These are phyloP conservation scores for Arachis monticola DNA, from an alignment of 331 rosid species.

Conservation along the genomic window DNA sequence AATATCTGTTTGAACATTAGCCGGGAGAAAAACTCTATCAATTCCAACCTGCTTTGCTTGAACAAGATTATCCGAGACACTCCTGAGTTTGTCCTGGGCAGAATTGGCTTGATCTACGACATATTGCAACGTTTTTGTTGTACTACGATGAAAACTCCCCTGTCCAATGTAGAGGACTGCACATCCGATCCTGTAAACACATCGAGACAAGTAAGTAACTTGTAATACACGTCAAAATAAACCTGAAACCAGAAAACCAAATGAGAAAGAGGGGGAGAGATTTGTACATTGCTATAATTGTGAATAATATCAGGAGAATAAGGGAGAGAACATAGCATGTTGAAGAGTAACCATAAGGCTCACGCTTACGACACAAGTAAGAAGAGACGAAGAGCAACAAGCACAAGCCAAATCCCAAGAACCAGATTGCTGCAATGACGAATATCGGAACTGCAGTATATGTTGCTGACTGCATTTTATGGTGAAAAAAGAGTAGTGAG, in stretches of 20 bases:
- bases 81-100: constrained; percentile 65
- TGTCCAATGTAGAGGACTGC: constrained; percentile 85
- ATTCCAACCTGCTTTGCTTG: constrained; percentile 89
- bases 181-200: constrained; percentile 76
- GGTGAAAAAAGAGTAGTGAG: constrained; percentile 33
- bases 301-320: constrained; percentile 68
- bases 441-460: constrained; percentile 83
- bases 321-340: constrained; percentile 74
- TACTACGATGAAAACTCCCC: constrained; percentile 72
- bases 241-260: constrained; percentile 26
- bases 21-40: constrained; percentile 84
- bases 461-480: constrained; percentile 77
- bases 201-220: constrained; percentile 24
- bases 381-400: constrained; percentile 56
- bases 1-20: constrained; percentile 84
- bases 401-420: constrained; percentile 78
- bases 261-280: constrained; percentile 35
- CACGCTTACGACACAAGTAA: constrained; percentile 57
- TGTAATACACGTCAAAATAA: constrained; percentile 12
- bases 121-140: constrained; percentile 72
- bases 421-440: constrained; percentile 80
- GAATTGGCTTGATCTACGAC: constrained; percentile 74
- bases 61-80: constrained; percentile 77
- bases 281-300: constrained; percentile 66
- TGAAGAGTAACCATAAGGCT: constrained; percentile 66